Percentiles rank a stretch among this genome's conserved stretches.
phyloP scores from a whole-genome alignment of 371 early-diverging fungal species.

The Mortierella sp. region DNA sequence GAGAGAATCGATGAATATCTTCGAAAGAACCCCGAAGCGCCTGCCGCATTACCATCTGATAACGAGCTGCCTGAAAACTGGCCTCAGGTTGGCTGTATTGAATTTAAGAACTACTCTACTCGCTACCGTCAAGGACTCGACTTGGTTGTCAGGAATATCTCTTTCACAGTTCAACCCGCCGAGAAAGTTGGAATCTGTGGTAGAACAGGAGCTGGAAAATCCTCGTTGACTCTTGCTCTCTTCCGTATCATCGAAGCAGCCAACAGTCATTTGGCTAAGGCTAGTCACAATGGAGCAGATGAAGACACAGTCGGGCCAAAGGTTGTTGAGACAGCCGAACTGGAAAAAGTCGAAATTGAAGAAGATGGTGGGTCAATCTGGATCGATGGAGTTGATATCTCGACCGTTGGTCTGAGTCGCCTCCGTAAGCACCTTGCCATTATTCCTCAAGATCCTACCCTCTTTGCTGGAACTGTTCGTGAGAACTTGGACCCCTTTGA shows the following conservation, averaged over 20 bases:
- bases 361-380: constrained; percentile 64
- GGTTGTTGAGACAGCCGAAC: constrained; percentile 1
- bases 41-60: constrained; percentile 34
- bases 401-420: constrained; percentile 69
- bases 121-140: constrained; percentile 71
- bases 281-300: constrained; percentile 33
- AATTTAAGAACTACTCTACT: constrained; percentile 67
- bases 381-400: constrained; percentile 78
- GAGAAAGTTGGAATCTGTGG: constrained; percentile 77
- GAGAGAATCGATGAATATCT: constrained; percentile 79
- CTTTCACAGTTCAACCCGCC: constrained; percentile 61
- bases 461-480: constrained; percentile 77
- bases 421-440: constrained; percentile 80
- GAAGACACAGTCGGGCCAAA: not conserved
- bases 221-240: constrained; percentile 73
- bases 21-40: constrained; percentile 70
- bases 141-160: constrained; percentile 69
- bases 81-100: constrained; percentile 71
- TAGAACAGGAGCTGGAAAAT: constrained; percentile 75
- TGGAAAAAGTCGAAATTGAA: constrained; percentile 63
- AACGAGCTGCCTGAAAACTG: constrained; percentile 57
- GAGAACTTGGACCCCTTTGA: constrained; percentile 78
- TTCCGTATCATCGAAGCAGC: constrained; percentile 78
- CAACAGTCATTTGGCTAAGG: constrained; percentile 40
- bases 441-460: constrained; percentile 81